Base-by-base conservation (phyloP, 2,329 filamentous ascomycete species). In the Chaetomiaceae sp. region DNA sequence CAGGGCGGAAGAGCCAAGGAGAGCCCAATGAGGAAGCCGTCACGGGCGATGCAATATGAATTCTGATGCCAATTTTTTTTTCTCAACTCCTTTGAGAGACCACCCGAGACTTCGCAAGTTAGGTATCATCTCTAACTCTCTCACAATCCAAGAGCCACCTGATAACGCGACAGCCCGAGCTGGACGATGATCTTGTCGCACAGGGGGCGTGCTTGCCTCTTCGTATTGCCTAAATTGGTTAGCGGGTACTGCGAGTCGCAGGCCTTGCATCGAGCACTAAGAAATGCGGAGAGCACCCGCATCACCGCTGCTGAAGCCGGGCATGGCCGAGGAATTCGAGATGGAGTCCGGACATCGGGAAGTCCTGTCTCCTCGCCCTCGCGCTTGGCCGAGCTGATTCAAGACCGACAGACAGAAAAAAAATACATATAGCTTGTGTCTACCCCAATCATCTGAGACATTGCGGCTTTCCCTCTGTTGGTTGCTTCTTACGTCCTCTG, bases 261-360 rank as follows among this genome's bases (percentile, higher is more conserved):
- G 16, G 11, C 13, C 3, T 34, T n/a, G n/a, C n/a, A n/a, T n/a
- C n/a, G n/a, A n/a, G n/a, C n/a, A n/a, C n/a, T n/a, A n/a, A n/a
- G 20, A 38, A 51, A 18, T 48, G 48, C 38, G 53, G 48, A 48
- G 48, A 52, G 27, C 5, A 48, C 48, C 48, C 38, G 16, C 29
- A 37, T 51, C 16, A 3, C 16, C 8, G 18, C 14, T 37, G 32
- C 27, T 46, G 40, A 2, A 23, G 18, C 30, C 11, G 18, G 4
- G 29, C 32, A 45, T 37, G 45, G 10, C 55, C 55, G 55, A 57
- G 55, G 55, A 41, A 53, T 34, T 48, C 43, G 42, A 50, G 52
- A 56, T 58, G 53, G 51, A 36, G 48, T 50, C 38, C 56, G 56
- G 56, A 58, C 53, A 48, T n/a, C 53, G 51, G 54, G 56, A 54